phyloP scores from a whole-genome alignment of 202 grass and related monocot genomes.

The Carex sylvatica region DNA sequence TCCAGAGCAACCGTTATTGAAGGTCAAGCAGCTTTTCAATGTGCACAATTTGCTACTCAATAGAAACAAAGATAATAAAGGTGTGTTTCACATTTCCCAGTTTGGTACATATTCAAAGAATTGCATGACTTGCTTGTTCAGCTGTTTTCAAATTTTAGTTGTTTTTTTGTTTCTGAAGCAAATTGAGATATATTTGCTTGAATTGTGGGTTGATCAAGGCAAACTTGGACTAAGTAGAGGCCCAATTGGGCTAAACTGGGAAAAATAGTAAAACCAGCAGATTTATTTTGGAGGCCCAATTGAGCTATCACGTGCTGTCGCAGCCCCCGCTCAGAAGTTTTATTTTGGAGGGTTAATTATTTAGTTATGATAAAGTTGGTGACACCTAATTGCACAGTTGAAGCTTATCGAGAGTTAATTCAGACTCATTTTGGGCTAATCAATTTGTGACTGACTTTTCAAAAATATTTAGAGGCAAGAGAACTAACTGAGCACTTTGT shows the following conservation, averaged over 20 bases:
- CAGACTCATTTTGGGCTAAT: neutral
- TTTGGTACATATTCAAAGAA: neutral
- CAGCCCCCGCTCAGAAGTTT: neutral
- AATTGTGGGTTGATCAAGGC: neutral
- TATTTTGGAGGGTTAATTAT: neutral
- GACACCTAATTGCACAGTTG: neutral
- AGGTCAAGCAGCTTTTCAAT: conserved; percentile 71
- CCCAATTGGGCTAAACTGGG: neutral
- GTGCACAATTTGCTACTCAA: conserved; percentile 79
- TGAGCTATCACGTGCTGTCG: no score
- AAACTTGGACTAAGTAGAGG: neutral
- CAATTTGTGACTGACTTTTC: conserved; percentile 19
- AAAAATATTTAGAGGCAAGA: conserved; percentile 38
- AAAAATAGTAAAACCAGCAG: neutral
- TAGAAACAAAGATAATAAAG: conserved; percentile 58
- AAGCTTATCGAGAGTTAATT: neutral
- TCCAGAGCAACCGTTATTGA: conserved; percentile 77
- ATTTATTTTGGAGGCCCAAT: neutral
- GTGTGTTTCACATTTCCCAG: conserved; percentile 26
- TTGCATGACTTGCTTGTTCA: conserved; percentile 2
- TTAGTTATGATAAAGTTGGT: neutral
- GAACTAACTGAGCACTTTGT: conserved; percentile 69
- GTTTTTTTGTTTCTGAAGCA: neutral
- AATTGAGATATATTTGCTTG: conserved; percentile 1
- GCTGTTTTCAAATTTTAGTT: neutral